Evolutionary conservation across 495 filamentous ascomycete genomes (phyloP).

Genomic region (Cladorrhinum samala): DNA sequence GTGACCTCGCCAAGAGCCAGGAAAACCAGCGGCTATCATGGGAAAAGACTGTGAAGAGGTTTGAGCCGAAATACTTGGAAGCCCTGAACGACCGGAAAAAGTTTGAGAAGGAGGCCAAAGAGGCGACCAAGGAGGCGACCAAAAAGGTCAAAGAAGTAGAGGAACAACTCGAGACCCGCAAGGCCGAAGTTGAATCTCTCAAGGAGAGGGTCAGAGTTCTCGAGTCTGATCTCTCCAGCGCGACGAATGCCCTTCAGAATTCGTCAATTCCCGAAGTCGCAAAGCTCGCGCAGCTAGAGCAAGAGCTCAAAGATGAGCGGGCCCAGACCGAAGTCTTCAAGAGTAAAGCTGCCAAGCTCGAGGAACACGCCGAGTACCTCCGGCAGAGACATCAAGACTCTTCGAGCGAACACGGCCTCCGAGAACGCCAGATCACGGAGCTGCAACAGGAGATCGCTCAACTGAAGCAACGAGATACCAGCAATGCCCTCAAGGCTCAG

Average conservation of each 20-base stretch:
- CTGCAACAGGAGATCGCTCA: constrained; percentile 42
- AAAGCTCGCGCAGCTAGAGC: constrained; percentile 41
- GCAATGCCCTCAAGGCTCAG: constrained; percentile 47
- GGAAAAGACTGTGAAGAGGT: constrained; percentile 17
- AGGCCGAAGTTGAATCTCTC: constrained; percentile 38
- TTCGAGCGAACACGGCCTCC: constrained; percentile 47
- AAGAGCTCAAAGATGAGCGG: constrained; percentile 24
- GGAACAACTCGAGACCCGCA: constrained; percentile 33
- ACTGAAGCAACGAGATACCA: constrained; percentile 45
- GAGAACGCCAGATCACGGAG: constrained; percentile 44
- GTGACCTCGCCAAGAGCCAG: constrained; percentile 23
- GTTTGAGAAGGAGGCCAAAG: constrained; percentile 31
- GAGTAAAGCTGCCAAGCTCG: constrained; percentile 33
- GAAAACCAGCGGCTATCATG: constrained; percentile 28
- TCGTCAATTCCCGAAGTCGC: constrained; percentile 45
- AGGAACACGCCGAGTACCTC: constrained; percentile 51
- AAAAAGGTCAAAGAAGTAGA: constrained; percentile 2
- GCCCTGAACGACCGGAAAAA: constrained; percentile 34
- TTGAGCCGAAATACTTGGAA: constrained; percentile 29
- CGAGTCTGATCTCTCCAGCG: constrained; percentile 43
- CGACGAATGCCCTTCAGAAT: constrained; percentile 40
- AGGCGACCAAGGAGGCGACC: constrained; percentile 22
- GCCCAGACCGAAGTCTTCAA: constrained; percentile 33
- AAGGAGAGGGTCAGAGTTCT: constrained; percentile 46
- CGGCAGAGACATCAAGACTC: constrained; percentile 59